Evolutionary conservation across 1,139 yeast species (phyloP), one percentile per base, ranked within the genome.

Genomic region (Hansenula lynferdii): DNA sequence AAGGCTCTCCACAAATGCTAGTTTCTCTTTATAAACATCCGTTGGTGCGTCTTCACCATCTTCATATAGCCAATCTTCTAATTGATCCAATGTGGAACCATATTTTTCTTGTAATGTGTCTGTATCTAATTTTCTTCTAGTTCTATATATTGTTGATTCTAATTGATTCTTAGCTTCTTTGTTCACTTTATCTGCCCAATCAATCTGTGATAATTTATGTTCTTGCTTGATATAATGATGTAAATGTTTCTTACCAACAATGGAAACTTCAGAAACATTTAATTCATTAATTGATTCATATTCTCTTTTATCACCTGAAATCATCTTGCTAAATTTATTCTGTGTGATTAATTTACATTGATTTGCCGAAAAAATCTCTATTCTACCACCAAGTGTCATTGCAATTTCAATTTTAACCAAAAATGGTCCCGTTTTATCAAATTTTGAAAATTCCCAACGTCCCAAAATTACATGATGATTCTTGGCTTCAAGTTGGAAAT

Each of bases 21-120:
- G 26, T 24, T 24, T 24, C 15, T 24, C 26, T 24, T 24, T 4
- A 14, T 20, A 30, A 3, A 5, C 15, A 9, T 26, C 32, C 5
- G 39, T 36, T 12, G 32, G 28, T 22, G 35, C 39, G 9, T 31
- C 35, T 6, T 36, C 39, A 0, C 39, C 39, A 17, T 36, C 39
- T 23, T 31, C 36, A 15, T 36, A 36, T 22, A 36, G 19, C 39
- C 39, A 36, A 18, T 36, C 31, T 14, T 36, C 36, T 9, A 36
- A 27, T 12, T 36, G 24, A 11, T 36, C 36, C n/a, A 36, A 23
- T 10, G 17, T 16, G 2, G 24, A 16, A 2, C 23, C 34, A 8
- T 19, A 12, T 15, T 21, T 15, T 1, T 25, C 28, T 12, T 26
- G 28, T 18, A 10, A 15, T 5, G 31, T 25, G 6, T 36, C 39